These are phyloP conservation scores for Hypoxylon sp. DNA, from an alignment of 2,329 filamentous ascomycete species.

Conservation along the genomic window DNA sequence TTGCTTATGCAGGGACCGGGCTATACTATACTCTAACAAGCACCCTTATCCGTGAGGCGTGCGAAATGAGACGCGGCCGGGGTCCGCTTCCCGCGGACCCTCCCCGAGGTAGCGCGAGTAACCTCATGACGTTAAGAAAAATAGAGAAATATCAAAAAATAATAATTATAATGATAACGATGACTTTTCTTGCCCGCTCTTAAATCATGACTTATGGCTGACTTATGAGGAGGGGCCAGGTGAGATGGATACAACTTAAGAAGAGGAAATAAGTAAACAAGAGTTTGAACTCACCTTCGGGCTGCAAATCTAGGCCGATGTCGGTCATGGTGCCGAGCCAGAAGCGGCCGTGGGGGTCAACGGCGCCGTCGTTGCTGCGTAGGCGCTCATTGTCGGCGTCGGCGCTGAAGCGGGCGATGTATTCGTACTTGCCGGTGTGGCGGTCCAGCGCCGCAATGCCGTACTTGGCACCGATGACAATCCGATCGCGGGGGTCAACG, in stretches of 20 bases:
- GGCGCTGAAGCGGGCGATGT: constrained; percentile 64
- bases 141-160: not conserved
- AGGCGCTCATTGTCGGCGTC: constrained; percentile 66
- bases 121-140: not conserved
- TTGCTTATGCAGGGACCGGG: constrained; percentile 17
- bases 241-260: not conserved
- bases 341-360: constrained; percentile 84
- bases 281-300: constrained; percentile 64
- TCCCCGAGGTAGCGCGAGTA: constrained; percentile 3
- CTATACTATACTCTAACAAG: constrained; percentile 2
- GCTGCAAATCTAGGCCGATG: constrained; percentile 69
- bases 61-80: constrained; percentile 32
- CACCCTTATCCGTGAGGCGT: constrained; percentile 23
- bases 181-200: not conserved
- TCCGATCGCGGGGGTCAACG: constrained; percentile 71
- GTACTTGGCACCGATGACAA: constrained; percentile 84
- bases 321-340: constrained; percentile 93
- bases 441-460: constrained; percentile 85
- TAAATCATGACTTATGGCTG: not conserved
- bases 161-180: not conserved
- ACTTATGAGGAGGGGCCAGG: not conserved
- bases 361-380: constrained; percentile 84
- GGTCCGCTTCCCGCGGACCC: constrained; percentile 25
- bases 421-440: constrained; percentile 66
- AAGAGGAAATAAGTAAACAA: constrained; percentile 3